Base-by-base conservation (phyloP, 352 stramenopile genomes). In the Pythium sukuiense region DNA sequence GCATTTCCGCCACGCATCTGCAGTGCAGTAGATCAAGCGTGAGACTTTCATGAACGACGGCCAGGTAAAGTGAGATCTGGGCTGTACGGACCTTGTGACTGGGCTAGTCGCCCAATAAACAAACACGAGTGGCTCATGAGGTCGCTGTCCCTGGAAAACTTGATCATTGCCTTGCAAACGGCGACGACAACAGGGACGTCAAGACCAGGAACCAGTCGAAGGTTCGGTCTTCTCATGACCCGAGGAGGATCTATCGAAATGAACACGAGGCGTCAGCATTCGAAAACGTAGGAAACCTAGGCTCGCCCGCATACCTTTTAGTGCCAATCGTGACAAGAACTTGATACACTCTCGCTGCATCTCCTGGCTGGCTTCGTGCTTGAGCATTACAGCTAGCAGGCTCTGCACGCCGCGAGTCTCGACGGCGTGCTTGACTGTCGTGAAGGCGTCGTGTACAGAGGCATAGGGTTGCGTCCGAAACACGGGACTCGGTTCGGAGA, bases 41-140 rank as follows among this genome's bases (percentile, higher is more conserved):
- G 20, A 24, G 20, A 24, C 20, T 24, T 24, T 24, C 20, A 24
- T 24, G 20, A 24, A 24, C 20, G 20, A 24, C 20, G 20, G 20
- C 20, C 20, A 24, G 20, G 20, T 24, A 24, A 24, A 24, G 12
- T n/a, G 8, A 35, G 20, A 50, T 32, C 5, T 3, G 26, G n/a
- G 18, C 13, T 20, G 35, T 37, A 58, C 52, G 2, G 12, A 70
- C 64, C 64, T 52, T 63, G 67, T 7, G 54, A 71, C 37, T 32
- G 64, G 13, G 76, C 78, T 6, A 88, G 73, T 6, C 71, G 76
- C 29, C 81, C 81, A 56, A 88, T 73, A 26, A 88, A 69, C 33
- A 81, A 41, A 45, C 79, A 78, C 0, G 61, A 67, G 37, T 80
- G 59, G 1, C 69, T 68, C 48, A 80, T 75, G 2, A 90, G 65